Percentiles rank a stretch among this genome's conserved stretches.
Conservation (phyloP, 2,329 filamentous ascomycete genomes). For the Diaporthe sp. region DNA sequence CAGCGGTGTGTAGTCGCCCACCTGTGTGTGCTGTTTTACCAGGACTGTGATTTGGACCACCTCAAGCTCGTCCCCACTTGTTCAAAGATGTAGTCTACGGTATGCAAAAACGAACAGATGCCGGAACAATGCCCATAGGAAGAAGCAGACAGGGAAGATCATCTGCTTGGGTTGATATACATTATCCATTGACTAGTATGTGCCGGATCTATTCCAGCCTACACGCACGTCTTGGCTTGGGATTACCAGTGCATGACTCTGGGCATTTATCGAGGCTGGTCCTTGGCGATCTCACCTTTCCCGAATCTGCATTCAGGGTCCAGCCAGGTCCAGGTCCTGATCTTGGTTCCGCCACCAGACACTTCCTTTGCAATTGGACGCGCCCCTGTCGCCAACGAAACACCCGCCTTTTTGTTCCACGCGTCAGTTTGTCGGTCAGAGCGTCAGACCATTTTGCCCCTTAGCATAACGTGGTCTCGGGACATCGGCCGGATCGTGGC, state of each 20-base stretch:
- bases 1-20: background rate
- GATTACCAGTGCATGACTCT: slow-evolving; percentile 4
- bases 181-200: too few relatives aligned
- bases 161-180: background rate
- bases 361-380: slow-evolving; percentile 16
- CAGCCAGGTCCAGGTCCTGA: background rate
- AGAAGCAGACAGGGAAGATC: background rate
- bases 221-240: background rate
- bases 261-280: background rate
- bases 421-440: slow-evolving; percentile 15
- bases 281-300: slow-evolving; percentile 9
- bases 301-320: slow-evolving; percentile 19
- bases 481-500: slow-evolving; percentile 18
- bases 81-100: background rate
- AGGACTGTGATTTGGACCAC: background rate
- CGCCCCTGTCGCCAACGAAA: slow-evolving; percentile 1
- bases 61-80: background rate
- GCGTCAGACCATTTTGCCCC: slow-evolving; percentile 28
- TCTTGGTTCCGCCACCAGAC: background rate
- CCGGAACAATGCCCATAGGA: background rate
- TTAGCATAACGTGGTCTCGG: slow-evolving; percentile 22
- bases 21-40: background rate
- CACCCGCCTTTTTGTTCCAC: slow-evolving; percentile 9
- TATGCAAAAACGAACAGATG: background rate
- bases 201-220: too few relatives aligned